Evolutionary conservation across 2,329 filamentous ascomycete species (phyloP).

Genomic region (Simplicillium sp.): DNA sequence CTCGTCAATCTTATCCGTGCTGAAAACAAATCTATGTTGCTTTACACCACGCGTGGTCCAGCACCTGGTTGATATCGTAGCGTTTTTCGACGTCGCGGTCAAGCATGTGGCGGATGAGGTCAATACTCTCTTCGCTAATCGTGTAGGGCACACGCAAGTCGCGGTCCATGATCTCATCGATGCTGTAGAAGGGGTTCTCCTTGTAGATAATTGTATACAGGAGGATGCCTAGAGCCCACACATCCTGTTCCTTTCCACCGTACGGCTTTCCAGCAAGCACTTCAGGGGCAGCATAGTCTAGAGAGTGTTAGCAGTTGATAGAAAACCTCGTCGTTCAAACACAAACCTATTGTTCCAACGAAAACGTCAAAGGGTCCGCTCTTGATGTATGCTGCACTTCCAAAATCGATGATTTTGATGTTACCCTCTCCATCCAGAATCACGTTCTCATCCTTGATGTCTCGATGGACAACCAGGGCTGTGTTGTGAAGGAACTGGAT

Average conservation of each 20-base stretch:
- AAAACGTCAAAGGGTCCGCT: slow-evolving; percentile 98
- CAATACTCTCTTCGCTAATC: slow-evolving; percentile 85
- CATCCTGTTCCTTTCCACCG: slow-evolving; percentile 91
- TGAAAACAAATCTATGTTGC: slow-evolving; percentile 1
- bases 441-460: slow-evolving; percentile 99
- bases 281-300: slow-evolving; percentile 98
- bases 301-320: slow-evolving; percentile 2
- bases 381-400: slow-evolving; percentile 96
- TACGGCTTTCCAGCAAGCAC: slow-evolving; percentile 89
- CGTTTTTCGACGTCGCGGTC: slow-evolving; percentile 77
- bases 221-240: slow-evolving; percentile 94
- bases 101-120: slow-evolving; percentile 85
- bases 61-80: slow-evolving; percentile 77
- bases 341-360: slow-evolving; percentile 91
- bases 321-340: neutral
- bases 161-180: slow-evolving; percentile 98
- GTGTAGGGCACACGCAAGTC: slow-evolving; percentile 84
- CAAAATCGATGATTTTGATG: slow-evolving; percentile 97
- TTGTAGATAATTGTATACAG: slow-evolving; percentile 99
- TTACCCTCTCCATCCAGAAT: slow-evolving; percentile 89
- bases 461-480: slow-evolving; percentile 86
- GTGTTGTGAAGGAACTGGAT: slow-evolving; percentile 87
- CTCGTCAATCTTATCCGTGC: no score
- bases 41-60: slow-evolving; percentile 77
- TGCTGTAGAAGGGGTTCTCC: slow-evolving; percentile 97